Percentiles rank a stretch among this genome's conserved stretches.
Evolutionary conservation across 129 eudicot species (phyloP).

Genomic region (Flaveria ramosissima): DNA sequence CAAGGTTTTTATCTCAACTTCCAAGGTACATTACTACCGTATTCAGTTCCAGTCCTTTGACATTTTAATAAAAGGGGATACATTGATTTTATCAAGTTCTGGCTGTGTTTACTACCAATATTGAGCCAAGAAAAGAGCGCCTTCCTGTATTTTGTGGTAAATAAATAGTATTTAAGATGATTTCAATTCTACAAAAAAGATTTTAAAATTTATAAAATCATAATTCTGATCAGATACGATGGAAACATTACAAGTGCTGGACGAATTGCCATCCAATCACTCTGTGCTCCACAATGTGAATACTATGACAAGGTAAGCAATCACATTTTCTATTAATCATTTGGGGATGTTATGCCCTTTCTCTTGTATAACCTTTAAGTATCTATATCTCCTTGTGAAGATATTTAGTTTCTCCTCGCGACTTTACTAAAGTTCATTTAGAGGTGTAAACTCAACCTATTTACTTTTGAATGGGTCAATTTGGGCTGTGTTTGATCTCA

Average conservation of each 20-base stretch:
- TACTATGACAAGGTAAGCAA: conserved; percentile 64
- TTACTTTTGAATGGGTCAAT: conserved; percentile 1
- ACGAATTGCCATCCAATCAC: conserved; percentile 85
- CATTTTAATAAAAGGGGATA: not conserved
- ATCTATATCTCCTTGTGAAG: conserved; percentile 2
- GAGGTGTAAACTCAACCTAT: not conserved
- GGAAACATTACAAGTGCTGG: conserved; percentile 65
- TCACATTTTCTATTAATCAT: not conserved
- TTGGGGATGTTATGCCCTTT: not conserved
- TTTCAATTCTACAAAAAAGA: not conserved
- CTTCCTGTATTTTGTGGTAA: not conserved
- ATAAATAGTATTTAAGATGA: not conserved
- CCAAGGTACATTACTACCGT: conserved; percentile 45
- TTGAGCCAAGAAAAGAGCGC: not conserved
- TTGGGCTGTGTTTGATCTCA: not conserved
- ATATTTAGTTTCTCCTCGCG: conserved; percentile 17
- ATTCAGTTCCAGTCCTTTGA: not conserved
- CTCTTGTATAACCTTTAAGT: not conserved
- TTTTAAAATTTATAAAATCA: not conserved
- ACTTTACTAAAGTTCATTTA: not conserved
- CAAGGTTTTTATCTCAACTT: conserved; percentile 69
- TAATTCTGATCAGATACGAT: conserved; percentile 46
- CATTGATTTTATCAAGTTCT: not conserved
- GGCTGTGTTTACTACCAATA: not conserved
- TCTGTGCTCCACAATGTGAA: conserved; percentile 89